Evolutionary conservation across 768 basidiomycete species (phyloP).

Genomic region (Clavaria fumosa): DNA sequence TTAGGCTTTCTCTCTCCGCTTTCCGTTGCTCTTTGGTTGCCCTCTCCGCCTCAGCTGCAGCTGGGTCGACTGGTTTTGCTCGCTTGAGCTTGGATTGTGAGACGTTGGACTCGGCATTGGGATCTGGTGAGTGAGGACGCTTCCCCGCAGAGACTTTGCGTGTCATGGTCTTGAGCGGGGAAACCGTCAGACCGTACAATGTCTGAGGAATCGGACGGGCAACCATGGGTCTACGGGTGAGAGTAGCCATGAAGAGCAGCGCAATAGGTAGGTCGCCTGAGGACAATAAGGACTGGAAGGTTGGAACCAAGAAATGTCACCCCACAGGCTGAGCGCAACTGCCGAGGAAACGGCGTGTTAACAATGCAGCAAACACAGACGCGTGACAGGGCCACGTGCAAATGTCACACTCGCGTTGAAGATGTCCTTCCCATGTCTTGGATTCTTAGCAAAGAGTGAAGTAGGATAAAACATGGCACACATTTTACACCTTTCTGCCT

Average conservation of each 20-base stretch:
- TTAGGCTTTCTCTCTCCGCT: constrained; percentile 37
- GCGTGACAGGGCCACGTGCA: too few species aligned
- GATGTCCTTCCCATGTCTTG: too few species aligned
- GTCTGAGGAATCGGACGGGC: background rate
- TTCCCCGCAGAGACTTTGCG: constrained; percentile 10
- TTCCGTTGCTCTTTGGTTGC: constrained; percentile 34
- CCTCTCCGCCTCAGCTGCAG: constrained; percentile 21
- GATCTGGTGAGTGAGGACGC: constrained; percentile 19
- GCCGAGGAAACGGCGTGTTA: too few species aligned
- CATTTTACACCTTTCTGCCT: too few species aligned
- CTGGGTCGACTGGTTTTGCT: constrained; percentile 20
- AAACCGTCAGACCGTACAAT: background rate
- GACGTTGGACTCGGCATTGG: constrained; percentile 17
- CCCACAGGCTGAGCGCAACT: too few species aligned
- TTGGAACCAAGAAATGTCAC: too few species aligned
- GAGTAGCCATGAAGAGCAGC: background rate
- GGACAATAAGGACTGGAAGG: too few species aligned
- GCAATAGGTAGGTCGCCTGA: background rate
- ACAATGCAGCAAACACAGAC: too few species aligned
- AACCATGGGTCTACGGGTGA: background rate
- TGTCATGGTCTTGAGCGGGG: constrained; percentile 4
- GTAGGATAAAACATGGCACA: too few species aligned
- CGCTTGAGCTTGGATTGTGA: constrained; percentile 24
- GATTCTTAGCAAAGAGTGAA: too few species aligned
- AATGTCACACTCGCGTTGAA: too few species aligned